Base-by-base conservation (phyloP, 352 stramenopile species). In the Thalassiosira ordinaria region DNA sequence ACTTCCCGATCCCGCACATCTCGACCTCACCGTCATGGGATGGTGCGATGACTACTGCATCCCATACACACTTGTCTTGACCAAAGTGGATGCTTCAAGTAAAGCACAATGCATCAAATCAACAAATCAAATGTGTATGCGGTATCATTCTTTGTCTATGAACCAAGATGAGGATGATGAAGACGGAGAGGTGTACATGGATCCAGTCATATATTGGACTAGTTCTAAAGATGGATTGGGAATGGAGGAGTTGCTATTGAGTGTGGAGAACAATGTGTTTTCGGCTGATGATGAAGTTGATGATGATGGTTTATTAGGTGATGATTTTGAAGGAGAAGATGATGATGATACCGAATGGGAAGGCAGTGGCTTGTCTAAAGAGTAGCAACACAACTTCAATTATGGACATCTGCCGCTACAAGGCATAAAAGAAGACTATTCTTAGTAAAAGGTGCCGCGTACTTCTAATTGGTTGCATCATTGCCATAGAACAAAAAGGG, bases 81-180 rank as follows among this genome's bases (percentile, higher is more conserved):
- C 89, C 26, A 94, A 94, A 68, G 78, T 88, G 8, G 89, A 94
- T 74, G 56, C 75, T 9, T 66, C 82, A 2, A 74, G 52, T 31
- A 56, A 75, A 11, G 72, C 85, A 11, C 9, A 83, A 59, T 74
- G 89, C 24, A 72, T 92, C 11, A 86, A 80, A 75, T 44, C 83
- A 22, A 82, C 81, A 26, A 94, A 94, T 68, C 82, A 92, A 60
- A 67, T 91, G 55, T 92, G 87, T 72, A 79, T 92, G 69, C 57
- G 85, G 26, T 91, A 89, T 84, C 67, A 88, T 59, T 80, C 57
- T 27, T 85, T 78, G 41, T 84, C 41, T n/a, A 37, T 67, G n/a
- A 41, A 55, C 8, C 20, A 72, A 1, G 63, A 76, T 55, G 39
- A 65, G 8, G n/a, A 66, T 13, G 62, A 69, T 31, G 47, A 56